Percentiles rank a stretch among this genome's conserved stretches.
phyloP scores from a whole-genome alignment of 345 rosid genomes.

The Eucalyptus marginata region DNA sequence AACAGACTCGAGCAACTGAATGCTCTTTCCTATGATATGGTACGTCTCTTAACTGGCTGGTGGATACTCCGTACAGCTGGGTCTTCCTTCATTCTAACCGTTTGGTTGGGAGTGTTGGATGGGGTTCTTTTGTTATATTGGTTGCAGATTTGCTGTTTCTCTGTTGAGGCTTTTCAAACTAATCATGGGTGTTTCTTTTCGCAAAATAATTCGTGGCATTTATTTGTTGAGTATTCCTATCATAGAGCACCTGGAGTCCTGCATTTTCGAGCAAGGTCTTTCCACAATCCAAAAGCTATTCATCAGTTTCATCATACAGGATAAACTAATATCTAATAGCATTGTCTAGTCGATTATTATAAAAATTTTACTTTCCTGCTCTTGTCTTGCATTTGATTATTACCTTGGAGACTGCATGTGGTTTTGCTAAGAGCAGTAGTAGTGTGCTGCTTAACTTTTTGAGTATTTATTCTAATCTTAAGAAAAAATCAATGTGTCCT shows the following conservation, averaged over 20 bases:
- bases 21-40: background rate
- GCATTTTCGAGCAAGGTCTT: background rate
- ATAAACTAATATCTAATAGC: background rate
- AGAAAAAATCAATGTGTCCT: background rate
- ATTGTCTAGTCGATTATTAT: background rate
- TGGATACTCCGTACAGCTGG: background rate
- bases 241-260: background rate
- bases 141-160: background rate
- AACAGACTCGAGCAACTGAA: background rate
- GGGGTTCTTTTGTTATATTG: background rate
- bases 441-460: background rate
- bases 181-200: background rate
- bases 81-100: background rate
- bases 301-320: background rate
- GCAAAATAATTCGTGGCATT: background rate
- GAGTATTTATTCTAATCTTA: background rate
- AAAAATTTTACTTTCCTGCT: background rate
- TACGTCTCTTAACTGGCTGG: background rate
- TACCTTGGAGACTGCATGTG: background rate
- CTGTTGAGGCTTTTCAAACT: background rate
- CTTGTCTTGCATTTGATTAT: background rate
- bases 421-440: background rate
- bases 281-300: background rate
- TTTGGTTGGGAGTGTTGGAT: background rate
- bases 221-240: background rate